Evolutionary conservation across 345 rosid species (phyloP), one percentile per base, ranked within the genome.

Genomic region (Physaria fendleri): DNA sequence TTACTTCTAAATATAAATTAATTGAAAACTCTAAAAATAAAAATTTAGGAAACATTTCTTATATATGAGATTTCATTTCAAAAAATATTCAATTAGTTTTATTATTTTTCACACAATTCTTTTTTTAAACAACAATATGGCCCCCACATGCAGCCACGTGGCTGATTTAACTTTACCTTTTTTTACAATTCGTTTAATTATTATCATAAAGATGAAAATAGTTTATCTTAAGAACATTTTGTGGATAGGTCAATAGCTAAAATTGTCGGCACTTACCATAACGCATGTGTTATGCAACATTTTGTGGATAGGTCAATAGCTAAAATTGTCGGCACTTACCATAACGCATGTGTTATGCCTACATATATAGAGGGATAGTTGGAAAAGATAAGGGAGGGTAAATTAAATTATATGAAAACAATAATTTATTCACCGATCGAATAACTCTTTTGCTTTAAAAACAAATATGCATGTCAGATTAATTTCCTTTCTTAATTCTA

Each of bases 81-180:
- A 25, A 41, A 18, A 27, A 29, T 24, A 25, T 25, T 40, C 20
- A 64, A 17, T 37, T 27, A 24, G 27, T 30, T 45, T 16, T 42
- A 6, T 25, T 33, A 6, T 5, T 33, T 2, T 46, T 42, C 10
- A 14, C 24, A 11, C 13, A 27, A 13, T 35, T 55, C 57, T 22
- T 14, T 52, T 38, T 37, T 27, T 66, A 43, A 30, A 33, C 15
- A 21, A 2, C 0, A 32, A 42, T 23, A 48, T 70, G 65, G 65
- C 64, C 74, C 69, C 74, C 70, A 71, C 70, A 71, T 71, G 70
- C 49, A 64, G 20, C 65, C 60, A 64, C 74, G 74, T 71, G 53
- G 64, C n/a, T 50, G 11, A 9, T 18, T 56, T 15, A 56, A 4
- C 13, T 56, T 62, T 49, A 32, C 5, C 16, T n/a, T 41, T n/a